Base-by-base conservation (phyloP, 2,329 filamentous ascomycete genomes). In the Aspergillus niger region DNA sequence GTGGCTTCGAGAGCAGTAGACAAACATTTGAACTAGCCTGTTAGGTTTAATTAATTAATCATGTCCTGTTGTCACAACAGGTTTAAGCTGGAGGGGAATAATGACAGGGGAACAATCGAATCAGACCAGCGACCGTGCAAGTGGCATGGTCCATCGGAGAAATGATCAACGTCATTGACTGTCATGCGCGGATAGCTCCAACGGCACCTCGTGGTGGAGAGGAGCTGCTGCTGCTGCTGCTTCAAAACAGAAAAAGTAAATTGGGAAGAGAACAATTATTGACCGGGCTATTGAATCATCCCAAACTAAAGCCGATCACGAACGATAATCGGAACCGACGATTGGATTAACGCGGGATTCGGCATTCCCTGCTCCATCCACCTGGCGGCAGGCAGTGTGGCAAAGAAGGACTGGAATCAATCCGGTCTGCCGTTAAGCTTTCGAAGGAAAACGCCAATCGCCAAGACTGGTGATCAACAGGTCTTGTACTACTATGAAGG, bases 131-230 rank as follows among this genome's bases (percentile, higher is more conserved):
- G 47, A 24, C 22, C 44, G 44, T 24, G 44, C 44, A 49, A 36
- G 44, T 49, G 44, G 44, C 24, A 44, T 44, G 41, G 41, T 24
- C 41, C n/a, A 17, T 28, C 15, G 15, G 13, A 26, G 26, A 22
- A 15, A 36, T 36, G 32, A 36, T 38, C 20, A 59, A 61, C 59
- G 59, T 61, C 59, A 61, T 61, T 26, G 56, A 61, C 44, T 52
- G 36, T 49, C 51, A 55, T 44, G 24, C 11, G 51, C 41, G 41
- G 41, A 44, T 11, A 44, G 8, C 41, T 22, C 47, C 6, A 32
- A 8, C 24, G 26, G 26, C 13, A 51, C 36, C 55, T 39, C 26
- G 43, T 47, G 11, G 26, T 50, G 47, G 41, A 44, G 22, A 17
- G 41, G 22, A 22, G 41, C 17, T 44, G 47, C 47, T 10, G 44